Evolutionary conservation across 2,329 filamentous ascomycete species (phyloP).

Genomic region (Trichoderma sp.): DNA sequence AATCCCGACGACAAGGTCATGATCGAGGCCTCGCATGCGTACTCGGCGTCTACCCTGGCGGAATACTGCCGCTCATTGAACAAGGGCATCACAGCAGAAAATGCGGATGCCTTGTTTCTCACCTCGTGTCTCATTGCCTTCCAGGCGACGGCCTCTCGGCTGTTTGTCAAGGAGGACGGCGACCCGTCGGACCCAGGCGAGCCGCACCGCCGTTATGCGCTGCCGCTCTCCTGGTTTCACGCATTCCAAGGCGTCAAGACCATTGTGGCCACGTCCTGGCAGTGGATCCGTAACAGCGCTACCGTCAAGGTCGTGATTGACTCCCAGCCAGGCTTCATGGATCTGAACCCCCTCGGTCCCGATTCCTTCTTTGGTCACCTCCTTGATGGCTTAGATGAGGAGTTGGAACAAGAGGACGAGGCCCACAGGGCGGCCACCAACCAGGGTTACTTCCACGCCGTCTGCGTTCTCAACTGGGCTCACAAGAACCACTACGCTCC

Average conservation of each 20-base stretch:
- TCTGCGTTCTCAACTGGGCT: slow-evolving; percentile 68
- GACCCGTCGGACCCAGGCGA: slow-evolving; percentile 42
- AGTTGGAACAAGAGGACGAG: slow-evolving; percentile 47
- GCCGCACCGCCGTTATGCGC: slow-evolving; percentile 51
- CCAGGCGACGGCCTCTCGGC: slow-evolving; percentile 64
- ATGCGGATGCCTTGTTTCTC: slow-evolving; percentile 65
- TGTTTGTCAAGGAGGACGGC: slow-evolving; percentile 61
- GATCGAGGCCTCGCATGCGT: slow-evolving; percentile 64
- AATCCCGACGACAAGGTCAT: slow-evolving; percentile 61
- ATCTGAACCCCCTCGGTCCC: slow-evolving; percentile 54
- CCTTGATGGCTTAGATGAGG: slow-evolving; percentile 59
- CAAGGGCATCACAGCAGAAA: slow-evolving; percentile 58
- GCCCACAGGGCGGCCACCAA: slow-evolving; percentile 39
- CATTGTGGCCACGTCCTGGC: slow-evolving; percentile 65
- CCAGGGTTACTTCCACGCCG: slow-evolving; percentile 64
- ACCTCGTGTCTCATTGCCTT: slow-evolving; percentile 67
- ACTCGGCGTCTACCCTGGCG: slow-evolving; percentile 64
- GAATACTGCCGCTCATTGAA: slow-evolving; percentile 61
- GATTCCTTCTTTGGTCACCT: slow-evolving; percentile 64
- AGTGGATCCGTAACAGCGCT: slow-evolving; percentile 60
- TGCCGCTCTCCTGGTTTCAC: slow-evolving; percentile 68
- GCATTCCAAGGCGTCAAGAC: slow-evolving; percentile 69
- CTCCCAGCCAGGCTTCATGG: slow-evolving; percentile 63
- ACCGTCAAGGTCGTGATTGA: slow-evolving; percentile 64
- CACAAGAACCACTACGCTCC: slow-evolving; percentile 62